Conservation (phyloP, 2,329 filamentous ascomycete genomes). For the Arthrobotrys megalospora region DNA sequence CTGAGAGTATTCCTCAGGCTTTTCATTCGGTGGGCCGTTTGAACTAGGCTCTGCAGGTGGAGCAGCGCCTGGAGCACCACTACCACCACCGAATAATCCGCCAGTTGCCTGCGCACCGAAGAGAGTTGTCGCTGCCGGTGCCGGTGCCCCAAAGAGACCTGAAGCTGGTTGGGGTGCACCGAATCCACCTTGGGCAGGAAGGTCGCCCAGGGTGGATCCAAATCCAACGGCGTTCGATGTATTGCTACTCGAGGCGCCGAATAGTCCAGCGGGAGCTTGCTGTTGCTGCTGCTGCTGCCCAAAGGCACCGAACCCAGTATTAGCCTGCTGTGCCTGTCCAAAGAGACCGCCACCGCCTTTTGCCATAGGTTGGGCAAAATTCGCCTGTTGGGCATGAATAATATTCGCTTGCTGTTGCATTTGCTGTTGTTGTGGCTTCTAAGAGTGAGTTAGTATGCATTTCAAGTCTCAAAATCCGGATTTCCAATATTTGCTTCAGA, state of each 20-base stretch:
- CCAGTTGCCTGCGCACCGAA: background rate
- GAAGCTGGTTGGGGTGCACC: background rate
- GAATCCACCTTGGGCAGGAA: slow-evolving; percentile 9
- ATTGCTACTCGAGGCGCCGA: background rate
- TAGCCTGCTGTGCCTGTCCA: slow-evolving; percentile 13
- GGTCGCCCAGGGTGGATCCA: slow-evolving; percentile 41
- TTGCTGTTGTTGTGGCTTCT: slow-evolving; percentile 50
- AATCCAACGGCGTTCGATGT: background rate
- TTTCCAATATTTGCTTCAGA: background rate
- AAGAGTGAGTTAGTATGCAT: background rate
- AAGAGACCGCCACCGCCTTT: slow-evolving; percentile 13
- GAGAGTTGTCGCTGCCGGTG: background rate
- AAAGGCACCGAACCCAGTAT: background rate
- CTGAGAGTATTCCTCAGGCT: slow-evolving; percentile 28
- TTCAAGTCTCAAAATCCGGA: background rate
- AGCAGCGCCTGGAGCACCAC: background rate
- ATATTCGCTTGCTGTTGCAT: slow-evolving; percentile 33
- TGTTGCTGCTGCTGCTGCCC: slow-evolving; percentile 5
- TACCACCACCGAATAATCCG: slow-evolving; percentile 1
- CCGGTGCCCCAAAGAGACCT: background rate
- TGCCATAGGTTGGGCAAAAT: background rate
- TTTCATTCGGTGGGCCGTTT: background rate
- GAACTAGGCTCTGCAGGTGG: background rate
- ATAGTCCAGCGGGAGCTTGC: slow-evolving; percentile 15
- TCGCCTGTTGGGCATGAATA: slow-evolving; percentile 25